phyloP scores from a whole-genome alignment of 768 basidiomycete genomes.

The Mycena filopes region DNA sequence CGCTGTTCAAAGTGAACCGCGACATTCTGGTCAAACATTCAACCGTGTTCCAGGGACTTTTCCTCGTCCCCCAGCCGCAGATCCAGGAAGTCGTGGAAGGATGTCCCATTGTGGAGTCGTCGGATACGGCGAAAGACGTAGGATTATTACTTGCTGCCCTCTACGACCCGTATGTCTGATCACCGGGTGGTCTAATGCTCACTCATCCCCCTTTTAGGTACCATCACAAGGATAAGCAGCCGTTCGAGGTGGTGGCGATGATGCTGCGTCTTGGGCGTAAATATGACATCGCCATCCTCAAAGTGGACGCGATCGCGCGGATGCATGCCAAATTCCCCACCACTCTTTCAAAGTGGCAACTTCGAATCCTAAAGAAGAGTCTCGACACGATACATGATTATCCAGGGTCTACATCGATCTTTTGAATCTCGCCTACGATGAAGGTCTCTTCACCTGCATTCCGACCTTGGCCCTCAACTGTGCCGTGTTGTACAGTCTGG shows the following conservation, averaged over 20 bases:
- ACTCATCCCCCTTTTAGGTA: background rate
- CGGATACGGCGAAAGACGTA: slow-evolving; percentile 26
- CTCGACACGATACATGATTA: background rate
- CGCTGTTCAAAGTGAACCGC: slow-evolving; percentile 30
- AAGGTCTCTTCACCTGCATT: background rate
- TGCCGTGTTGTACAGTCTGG: background rate
- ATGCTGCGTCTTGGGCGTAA: slow-evolving; percentile 13
- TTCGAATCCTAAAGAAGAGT: background rate
- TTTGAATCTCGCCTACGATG: background rate
- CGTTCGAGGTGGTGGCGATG: background rate
- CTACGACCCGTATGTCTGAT: slow-evolving; percentile 30
- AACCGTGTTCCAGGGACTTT: slow-evolving; percentile 33
- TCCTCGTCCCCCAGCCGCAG: slow-evolving; percentile 29
- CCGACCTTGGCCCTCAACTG: slow-evolving; percentile 3
- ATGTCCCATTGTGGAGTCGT: slow-evolving; percentile 28
- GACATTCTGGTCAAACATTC: slow-evolving; percentile 32
- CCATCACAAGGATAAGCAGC: background rate
- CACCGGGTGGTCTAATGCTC: background rate
- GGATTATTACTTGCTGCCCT: slow-evolving; percentile 26
- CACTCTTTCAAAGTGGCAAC: background rate
- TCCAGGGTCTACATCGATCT: background rate
- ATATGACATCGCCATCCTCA: slow-evolving; percentile 1
- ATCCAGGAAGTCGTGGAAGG: slow-evolving; percentile 24
- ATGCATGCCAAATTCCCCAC: slow-evolving; percentile 14
- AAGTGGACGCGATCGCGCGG: background rate